phyloP scores from a whole-genome alignment of 768 basidiomycete species.

The Auriculariales sp. region DNA sequence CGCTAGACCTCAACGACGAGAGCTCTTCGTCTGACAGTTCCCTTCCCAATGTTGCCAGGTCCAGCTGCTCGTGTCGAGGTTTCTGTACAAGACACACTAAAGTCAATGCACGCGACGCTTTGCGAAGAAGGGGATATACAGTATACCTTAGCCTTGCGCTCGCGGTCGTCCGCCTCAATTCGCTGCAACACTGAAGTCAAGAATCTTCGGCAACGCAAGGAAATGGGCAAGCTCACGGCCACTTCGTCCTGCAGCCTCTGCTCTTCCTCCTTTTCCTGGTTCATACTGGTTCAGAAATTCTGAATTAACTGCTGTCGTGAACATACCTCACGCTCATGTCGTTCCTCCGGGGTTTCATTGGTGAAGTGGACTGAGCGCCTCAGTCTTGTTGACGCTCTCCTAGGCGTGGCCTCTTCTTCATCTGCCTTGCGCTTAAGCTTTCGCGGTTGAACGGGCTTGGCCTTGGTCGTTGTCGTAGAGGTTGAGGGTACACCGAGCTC shows the following conservation, averaged over 20 bases:
- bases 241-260: slow-evolving; percentile 42
- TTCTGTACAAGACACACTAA: slow-evolving; percentile 10
- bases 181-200: slow-evolving; percentile 74
- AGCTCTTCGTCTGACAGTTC: slow-evolving; percentile 32
- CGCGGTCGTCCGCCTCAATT: slow-evolving; percentile 45
- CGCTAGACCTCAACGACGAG: slow-evolving; percentile 26
- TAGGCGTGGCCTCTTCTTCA: slow-evolving; percentile 30
- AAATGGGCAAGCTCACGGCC: slow-evolving; percentile 51
- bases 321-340: slow-evolving; percentile 50
- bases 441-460: slow-evolving; percentile 50
- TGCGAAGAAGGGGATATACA: neutral
- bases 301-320: neutral
- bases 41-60: slow-evolving; percentile 41
- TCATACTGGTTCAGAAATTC: neutral
- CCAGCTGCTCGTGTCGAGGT: slow-evolving; percentile 54
- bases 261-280: slow-evolving; percentile 36
- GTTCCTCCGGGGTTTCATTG: slow-evolving; percentile 51
- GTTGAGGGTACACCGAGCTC: slow-evolving; percentile 30
- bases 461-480: slow-evolving; percentile 24
- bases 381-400: slow-evolving; percentile 54
- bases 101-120: neutral
- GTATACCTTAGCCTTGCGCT: slow-evolving; percentile 34
- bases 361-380: slow-evolving; percentile 33
- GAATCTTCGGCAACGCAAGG: slow-evolving; percentile 70
- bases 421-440: slow-evolving; percentile 35